Evolutionary conservation across 176 grass and related monocot genomes (phyloP), one percentile per base, ranked within the genome.

Genomic region (Ampelocalamus luodianensis): DNA sequence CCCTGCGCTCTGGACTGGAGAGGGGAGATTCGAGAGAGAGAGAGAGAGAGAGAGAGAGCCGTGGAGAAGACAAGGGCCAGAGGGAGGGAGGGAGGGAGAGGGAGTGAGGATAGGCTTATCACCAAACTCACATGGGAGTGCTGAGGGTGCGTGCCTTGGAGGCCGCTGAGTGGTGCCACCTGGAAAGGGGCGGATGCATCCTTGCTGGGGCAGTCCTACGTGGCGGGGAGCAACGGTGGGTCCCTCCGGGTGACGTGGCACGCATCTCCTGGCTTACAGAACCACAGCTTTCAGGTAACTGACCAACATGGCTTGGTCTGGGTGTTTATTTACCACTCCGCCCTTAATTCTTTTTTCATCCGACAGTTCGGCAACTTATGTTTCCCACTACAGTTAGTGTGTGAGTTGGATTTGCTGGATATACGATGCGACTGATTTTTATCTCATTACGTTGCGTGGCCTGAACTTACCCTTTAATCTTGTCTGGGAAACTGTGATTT

Each of bases 91-190:
- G n/a, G n/a, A n/a, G n/a, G n/a, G n/a, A n/a, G 32, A 1, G 29
- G 7, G 4, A 58, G 83, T 0, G 75, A 16, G 49, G 72, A 87
- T 87, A 83, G 84, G 74, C 79, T 79, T 90, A 90, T 90, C 80
- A 4, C 32, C 18, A 75, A 75, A 5, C 18, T 67, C 88, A 71
- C 83, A 82, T 82, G 77, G 17, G 8, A 0, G 49, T 74, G 22
- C 83, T 3, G 32, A 34, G 32, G 32, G 32, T 34, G 32, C 32
- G 32, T 34, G 32, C 32, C 32, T 34, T 34, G 32, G 32, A 34
- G 32, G 32, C 2, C 32, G 32, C 32, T 34, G 32, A 34, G 32
- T 34, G 88, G 84, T 82, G 83, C 78, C 88, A 90, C 84, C 59
- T 90, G 79, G 88, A 86, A 86, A 90, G 48, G 24, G 2, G 1